Evolutionary conservation across 148 eudicot genomes (phyloP).

Genomic region (Hydrangea macrophylla): DNA sequence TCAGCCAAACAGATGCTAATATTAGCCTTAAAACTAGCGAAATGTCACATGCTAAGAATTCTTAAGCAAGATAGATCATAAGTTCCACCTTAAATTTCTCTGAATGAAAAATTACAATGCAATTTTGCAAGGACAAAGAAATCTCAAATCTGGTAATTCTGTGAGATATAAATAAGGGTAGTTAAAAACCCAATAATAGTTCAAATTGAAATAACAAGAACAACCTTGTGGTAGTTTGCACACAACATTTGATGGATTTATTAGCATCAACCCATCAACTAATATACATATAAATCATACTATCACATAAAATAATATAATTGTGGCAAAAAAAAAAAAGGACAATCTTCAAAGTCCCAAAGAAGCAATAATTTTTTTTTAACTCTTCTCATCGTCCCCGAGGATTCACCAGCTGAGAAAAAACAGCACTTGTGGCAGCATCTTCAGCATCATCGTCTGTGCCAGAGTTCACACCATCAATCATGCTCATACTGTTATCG

Average conservation of each 20-base stretch:
- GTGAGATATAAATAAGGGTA: neutral
- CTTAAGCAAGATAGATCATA: too few species aligned
- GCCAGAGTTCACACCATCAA: constrained; percentile 55
- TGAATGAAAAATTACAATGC: too few species aligned
- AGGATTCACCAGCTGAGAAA: constrained; percentile 95
- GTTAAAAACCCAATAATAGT: constrained; percentile 1
- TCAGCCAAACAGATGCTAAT: too few species aligned
- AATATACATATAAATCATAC: constrained; percentile 8
- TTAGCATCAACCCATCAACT: constrained; percentile 4
- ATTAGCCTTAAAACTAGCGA: too few species aligned
- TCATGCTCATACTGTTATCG: constrained; percentile 68
- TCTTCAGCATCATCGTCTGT: constrained; percentile 88
- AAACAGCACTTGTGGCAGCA: constrained; percentile 84
- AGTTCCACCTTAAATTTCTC: too few species aligned
- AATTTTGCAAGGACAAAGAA: too few species aligned
- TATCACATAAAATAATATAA: constrained; percentile 2
- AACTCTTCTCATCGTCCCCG: constrained; percentile 69
- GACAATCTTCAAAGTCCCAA: neutral
- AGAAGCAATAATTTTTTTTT: neutral
- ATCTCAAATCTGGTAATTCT: constrained; percentile 1
- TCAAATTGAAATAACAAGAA: neutral
- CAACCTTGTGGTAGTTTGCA: neutral
- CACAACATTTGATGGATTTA: constrained; percentile 1
- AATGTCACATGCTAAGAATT: too few species aligned
- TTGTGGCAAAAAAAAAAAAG: neutral